Evolutionary conservation across 768 basidiomycete genomes (phyloP), one percentile per base, ranked within the genome.

Genomic region (Agaricus subrufescens): DNA sequence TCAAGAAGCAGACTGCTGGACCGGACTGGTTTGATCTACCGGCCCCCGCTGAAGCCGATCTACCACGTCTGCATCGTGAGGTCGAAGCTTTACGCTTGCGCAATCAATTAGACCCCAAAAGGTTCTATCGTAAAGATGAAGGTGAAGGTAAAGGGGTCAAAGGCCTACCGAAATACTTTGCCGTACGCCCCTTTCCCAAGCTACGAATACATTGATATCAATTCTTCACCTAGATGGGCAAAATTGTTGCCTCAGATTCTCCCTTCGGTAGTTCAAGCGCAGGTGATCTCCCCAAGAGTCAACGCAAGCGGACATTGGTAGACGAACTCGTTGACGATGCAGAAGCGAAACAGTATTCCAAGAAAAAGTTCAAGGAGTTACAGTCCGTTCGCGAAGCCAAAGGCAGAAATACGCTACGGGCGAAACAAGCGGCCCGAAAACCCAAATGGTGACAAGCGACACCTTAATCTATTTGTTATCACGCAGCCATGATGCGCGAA

Each of bases 301-400:
- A 82, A 58, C 75, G 92, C 57, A 93, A 94, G 71, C 79, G 91
- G 58, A 91, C 87, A 4, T 71, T 94, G 46, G 89, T 97, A 25
- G 92, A 94, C 59, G 94, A 95, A 64, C 76, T 96, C 37, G 83
- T 95, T 50, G 90, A 90, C 63, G 93, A 95, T 71, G 86, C 90
- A 2, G 89, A 94, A 70, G 82, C 90, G 27, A 84, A 83, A 67
- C 79, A 86, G 58, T 94, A 94, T 66, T 88, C 94, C n/a, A 94
- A 94, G 74, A 85, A 82, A 74, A 95, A 95, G 73, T 94, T 93
- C 71, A 81, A 82, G 59, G 89, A 91, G 51, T 71, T 94, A 46
- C 87, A 91, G 71, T 66, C 69, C 4, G 80, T 83, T 43, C 79
- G 86, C 62, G 85, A 81, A 19, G 84, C 84, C 14, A 84, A 75